Conservation (phyloP, 2,329 filamentous ascomycete genomes). For the Aspergillus intermedius region DNA sequence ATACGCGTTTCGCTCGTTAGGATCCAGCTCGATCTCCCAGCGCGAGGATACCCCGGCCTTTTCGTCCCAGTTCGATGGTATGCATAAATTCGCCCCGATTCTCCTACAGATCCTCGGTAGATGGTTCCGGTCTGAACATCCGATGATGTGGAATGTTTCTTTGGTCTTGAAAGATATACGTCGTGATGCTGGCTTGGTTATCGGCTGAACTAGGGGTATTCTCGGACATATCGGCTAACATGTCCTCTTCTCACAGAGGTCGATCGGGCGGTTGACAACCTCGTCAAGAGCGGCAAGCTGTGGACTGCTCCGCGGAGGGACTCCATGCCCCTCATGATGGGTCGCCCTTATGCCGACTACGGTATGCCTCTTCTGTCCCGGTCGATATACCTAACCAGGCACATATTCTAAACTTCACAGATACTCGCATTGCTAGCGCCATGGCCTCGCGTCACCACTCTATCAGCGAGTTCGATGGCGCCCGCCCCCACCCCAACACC, state of each 20-base stretch:
- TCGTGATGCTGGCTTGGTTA: too few species aligned
- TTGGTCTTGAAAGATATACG: too few species aligned
- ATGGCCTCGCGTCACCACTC: constrained; percentile 71
- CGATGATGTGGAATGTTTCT: too few species aligned
- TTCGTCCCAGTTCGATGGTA: constrained; percentile 84
- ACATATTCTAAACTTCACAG: constrained; percentile 38
- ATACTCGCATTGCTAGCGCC: constrained; percentile 61
- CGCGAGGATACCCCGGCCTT: constrained; percentile 74
- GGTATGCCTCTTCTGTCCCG: constrained; percentile 46
- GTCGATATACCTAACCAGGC: neutral
- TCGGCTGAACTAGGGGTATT: too few species aligned
- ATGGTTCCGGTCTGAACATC: too few species aligned
- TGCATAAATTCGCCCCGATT: constrained; percentile 24
- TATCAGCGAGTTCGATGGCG: constrained; percentile 73
- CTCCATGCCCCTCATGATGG: constrained; percentile 62
- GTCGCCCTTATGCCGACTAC: constrained; percentile 53
- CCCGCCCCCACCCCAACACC: constrained; percentile 70
- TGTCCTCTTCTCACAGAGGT: constrained; percentile 61
- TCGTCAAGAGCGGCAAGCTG: constrained; percentile 94
- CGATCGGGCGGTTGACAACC: constrained; percentile 88
- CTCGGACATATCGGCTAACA: too few species aligned
- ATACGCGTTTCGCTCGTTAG: constrained; percentile 35
- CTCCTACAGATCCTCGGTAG: too few species aligned
- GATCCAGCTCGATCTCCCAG: constrained; percentile 66
- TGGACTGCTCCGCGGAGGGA: constrained; percentile 72